A percentile compares a stretch with the other conserved stretches of the same genome.
phyloP scores from a whole-genome alignment of 345 rosid species.

The Pistacia atlantica region DNA sequence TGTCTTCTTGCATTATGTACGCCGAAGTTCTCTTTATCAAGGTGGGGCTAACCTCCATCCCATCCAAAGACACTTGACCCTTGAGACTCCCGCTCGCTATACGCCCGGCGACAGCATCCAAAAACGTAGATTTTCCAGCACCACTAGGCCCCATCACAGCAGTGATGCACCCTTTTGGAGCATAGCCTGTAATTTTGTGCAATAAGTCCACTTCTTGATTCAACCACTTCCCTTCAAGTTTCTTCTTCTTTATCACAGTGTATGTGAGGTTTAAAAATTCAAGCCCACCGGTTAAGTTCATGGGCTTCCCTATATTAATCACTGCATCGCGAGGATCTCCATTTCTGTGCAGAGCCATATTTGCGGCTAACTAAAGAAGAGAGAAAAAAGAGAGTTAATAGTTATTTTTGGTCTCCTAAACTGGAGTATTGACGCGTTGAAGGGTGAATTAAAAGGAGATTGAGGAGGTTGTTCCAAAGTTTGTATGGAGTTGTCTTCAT shows the following conservation, averaged over 20 bases:
- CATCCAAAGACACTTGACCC: slow-evolving; percentile 59
- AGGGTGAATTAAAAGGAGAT: slow-evolving; percentile 24
- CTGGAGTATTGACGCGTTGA: slow-evolving; percentile 2
- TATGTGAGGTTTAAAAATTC: slow-evolving; percentile 55
- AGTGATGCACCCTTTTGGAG: slow-evolving; percentile 65
- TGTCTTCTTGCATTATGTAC: slow-evolving; percentile 71
- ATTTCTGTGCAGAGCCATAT: slow-evolving; percentile 31
- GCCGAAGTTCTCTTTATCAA: slow-evolving; percentile 68
- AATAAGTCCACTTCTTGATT: slow-evolving; percentile 53
- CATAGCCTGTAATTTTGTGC: slow-evolving; percentile 58
- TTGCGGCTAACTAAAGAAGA: background rate
- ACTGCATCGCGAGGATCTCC: slow-evolving; percentile 31
- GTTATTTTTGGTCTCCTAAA: slow-evolving; percentile 13
- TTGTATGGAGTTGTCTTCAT: slow-evolving; percentile 25
- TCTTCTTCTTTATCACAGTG: slow-evolving; percentile 44
- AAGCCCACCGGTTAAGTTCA: slow-evolving; percentile 50
- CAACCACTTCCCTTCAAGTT: slow-evolving; percentile 49
- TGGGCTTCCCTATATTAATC: slow-evolving; percentile 42
- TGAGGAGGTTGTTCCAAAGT: slow-evolving; percentile 37
- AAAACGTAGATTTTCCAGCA: slow-evolving; percentile 66
- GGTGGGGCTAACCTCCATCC: slow-evolving; percentile 48
- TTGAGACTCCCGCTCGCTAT: slow-evolving; percentile 64
- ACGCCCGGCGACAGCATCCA: slow-evolving; percentile 63
- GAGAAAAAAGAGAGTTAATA: background rate
- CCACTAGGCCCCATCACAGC: slow-evolving; percentile 82